These are phyloP conservation scores for Trifolium subterraneum DNA, from an alignment of 306 rosid genomes.

Conservation along the genomic window DNA sequence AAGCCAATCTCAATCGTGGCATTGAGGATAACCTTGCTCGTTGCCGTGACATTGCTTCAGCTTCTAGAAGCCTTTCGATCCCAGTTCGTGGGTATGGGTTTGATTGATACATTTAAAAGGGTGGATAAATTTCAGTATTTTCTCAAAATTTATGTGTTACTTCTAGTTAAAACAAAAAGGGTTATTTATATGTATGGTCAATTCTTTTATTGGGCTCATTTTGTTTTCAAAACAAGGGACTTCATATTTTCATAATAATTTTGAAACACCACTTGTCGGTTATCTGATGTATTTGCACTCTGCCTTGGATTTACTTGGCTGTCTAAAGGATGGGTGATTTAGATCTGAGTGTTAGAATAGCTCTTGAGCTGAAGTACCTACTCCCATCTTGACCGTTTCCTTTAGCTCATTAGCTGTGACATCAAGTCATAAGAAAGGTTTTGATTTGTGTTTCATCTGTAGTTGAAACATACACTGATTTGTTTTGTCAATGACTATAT, in stretches of 20 bases:
- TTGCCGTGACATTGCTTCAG: conserved; percentile 65
- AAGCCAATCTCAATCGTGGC: conserved; percentile 79
- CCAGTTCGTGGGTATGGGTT: conserved; percentile 86
- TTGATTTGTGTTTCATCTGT: conserved; percentile 12
- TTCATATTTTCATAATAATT: conserved; percentile 21
- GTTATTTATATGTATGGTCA: neutral
- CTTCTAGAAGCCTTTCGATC: conserved; percentile 72
- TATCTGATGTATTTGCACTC: conserved; percentile 20
- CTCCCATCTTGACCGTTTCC: conserved; percentile 29
- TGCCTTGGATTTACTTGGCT: too few species aligned
- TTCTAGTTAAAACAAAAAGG: conserved; percentile 17
- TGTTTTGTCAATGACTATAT: conserved; percentile 1
- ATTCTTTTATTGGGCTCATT: conserved; percentile 21
- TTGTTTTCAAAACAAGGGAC: conserved; percentile 16
- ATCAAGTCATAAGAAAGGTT: neutral
- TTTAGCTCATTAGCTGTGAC: conserved; percentile 31
- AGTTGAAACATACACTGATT: conserved; percentile 18
- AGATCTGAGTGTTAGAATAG: conserved; percentile 23
- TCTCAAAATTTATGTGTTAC: conserved; percentile 7
- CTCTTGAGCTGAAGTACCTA: conserved; percentile 23
- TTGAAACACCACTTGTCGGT: conserved; percentile 25
- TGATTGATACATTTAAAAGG: neutral
- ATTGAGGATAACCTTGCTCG: conserved; percentile 79
- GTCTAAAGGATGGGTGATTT: too few species aligned
- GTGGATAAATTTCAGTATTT: conserved; percentile 13